Conservation (phyloP, 805 yeast genomes). For the Nakazawaea wyomingensis region DNA sequence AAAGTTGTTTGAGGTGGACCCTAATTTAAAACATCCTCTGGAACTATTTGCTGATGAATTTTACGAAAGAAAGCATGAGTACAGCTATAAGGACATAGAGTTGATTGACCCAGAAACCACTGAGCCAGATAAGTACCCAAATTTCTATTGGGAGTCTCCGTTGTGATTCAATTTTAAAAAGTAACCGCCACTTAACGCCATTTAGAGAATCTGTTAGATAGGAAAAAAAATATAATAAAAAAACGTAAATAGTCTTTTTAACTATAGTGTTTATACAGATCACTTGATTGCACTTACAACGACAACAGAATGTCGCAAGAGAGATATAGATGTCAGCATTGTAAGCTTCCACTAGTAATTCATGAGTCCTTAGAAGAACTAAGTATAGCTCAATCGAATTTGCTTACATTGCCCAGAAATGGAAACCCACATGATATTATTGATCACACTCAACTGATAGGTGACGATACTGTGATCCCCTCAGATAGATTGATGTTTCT, state of each 20-base stretch:
- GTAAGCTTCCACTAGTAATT: slow-evolving; percentile 51
- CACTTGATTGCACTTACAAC: no score
- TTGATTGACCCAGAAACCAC: slow-evolving; percentile 7
- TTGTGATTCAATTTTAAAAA: neutral
- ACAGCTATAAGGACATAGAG: slow-evolving; percentile 3
- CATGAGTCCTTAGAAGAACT: slow-evolving; percentile 52
- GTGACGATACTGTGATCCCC: slow-evolving; percentile 23
- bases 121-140: slow-evolving; percentile 21
- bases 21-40: slow-evolving; percentile 9
- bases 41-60: slow-evolving; percentile 15
- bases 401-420: slow-evolving; percentile 37
- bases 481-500: slow-evolving; percentile 16
- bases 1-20: slow-evolving; percentile 18
- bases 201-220: no score
- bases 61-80: slow-evolving; percentile 10
- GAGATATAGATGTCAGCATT: slow-evolving; percentile 48
- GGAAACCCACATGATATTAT: slow-evolving; percentile 17
- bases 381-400: slow-evolving; percentile 48
- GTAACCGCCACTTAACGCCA: no score
- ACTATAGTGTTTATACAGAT: no score
- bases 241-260: slow-evolving; percentile 3
- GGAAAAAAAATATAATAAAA: neutral
- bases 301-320: neutral
- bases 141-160: slow-evolving; percentile 19
- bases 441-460: slow-evolving; percentile 10